These are phyloP conservation scores for Lactifluus echinatus DNA, from an alignment of 768 basidiomycete species.

Conservation along the genomic window DNA sequence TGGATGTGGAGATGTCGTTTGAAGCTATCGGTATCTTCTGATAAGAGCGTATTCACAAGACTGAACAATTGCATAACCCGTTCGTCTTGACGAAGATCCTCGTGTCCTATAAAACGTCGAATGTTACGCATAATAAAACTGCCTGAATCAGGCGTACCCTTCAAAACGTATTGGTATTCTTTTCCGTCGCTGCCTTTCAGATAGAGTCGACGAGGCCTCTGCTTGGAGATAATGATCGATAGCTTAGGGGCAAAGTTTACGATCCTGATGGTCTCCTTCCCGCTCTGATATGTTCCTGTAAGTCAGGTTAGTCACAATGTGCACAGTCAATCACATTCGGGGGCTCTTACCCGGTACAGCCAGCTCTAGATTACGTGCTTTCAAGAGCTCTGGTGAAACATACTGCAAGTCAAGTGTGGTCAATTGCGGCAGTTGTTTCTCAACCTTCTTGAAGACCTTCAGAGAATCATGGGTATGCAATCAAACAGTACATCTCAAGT, in stretches of 20 bases:
- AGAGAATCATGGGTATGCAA: neutral
- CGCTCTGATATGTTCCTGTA: conserved; percentile 85
- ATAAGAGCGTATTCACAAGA: conserved; percentile 89
- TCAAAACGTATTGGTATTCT: conserved; percentile 87
- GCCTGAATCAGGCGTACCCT: conserved; percentile 47
- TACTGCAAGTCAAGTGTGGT: conserved; percentile 93
- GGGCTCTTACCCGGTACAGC: conserved; percentile 82
- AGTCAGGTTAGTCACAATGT: neutral
- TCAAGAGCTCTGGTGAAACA: conserved; percentile 86
- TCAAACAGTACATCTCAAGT: neutral
- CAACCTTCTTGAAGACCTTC: conserved; percentile 92
- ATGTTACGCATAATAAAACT: neutral
- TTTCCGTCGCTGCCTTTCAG: conserved; percentile 86
- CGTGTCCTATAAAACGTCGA: conserved; percentile 57
- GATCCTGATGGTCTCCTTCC: conserved; percentile 75
- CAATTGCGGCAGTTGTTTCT: conserved; percentile 85
- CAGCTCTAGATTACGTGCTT: conserved; percentile 81
- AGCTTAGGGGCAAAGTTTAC: conserved; percentile 80
- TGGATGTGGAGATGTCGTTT: conserved; percentile 94
- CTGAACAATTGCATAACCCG: conserved; percentile 99
- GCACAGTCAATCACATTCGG: neutral
- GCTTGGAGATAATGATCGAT: conserved; percentile 92
- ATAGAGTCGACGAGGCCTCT: conserved; percentile 82
- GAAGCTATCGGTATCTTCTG: conserved; percentile 90
- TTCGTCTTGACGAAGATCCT: conserved; percentile 97